These are phyloP conservation scores for Apophysomyces trapeziformis DNA, from an alignment of 371 early-diverging fungal species.

Conservation along the genomic window DNA sequence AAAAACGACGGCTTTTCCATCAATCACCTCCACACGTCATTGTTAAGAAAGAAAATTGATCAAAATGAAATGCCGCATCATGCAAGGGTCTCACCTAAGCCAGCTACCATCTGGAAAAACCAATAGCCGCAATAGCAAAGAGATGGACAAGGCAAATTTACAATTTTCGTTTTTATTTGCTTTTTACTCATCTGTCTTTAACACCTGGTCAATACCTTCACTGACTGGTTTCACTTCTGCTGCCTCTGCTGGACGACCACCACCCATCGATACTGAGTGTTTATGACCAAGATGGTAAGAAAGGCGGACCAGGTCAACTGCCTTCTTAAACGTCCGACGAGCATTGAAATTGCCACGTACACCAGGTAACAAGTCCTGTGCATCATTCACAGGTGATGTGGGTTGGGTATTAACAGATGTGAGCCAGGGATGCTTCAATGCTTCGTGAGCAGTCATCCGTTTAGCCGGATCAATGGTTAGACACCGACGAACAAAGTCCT, in stretches of 20 bases:
- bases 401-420: constrained; percentile 36
- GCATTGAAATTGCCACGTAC: constrained; percentile 87
- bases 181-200: constrained; percentile 28
- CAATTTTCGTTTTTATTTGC: neutral
- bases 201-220: constrained; percentile 52
- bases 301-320: constrained; percentile 62
- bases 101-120: too few relatives aligned
- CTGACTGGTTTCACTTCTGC: constrained; percentile 45
- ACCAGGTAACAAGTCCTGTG: constrained; percentile 73
- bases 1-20: neutral
- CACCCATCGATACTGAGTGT: constrained; percentile 33
- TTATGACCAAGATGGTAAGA: constrained; percentile 50
- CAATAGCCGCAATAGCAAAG: too few relatives aligned
- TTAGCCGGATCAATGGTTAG: constrained; percentile 74
- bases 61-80: neutral
- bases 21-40: neutral
- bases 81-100: neutral
- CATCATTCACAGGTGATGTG: constrained; percentile 32
- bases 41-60: neutral
- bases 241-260: constrained; percentile 16
- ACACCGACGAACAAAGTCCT: constrained; percentile 79
- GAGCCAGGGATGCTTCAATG: constrained; percentile 79
- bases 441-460: constrained; percentile 79
- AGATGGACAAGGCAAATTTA: neutral
- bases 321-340: constrained; percentile 74